Conservation (phyloP, 1,139 yeast genomes). For the Taphrina wiesneri region DNA sequence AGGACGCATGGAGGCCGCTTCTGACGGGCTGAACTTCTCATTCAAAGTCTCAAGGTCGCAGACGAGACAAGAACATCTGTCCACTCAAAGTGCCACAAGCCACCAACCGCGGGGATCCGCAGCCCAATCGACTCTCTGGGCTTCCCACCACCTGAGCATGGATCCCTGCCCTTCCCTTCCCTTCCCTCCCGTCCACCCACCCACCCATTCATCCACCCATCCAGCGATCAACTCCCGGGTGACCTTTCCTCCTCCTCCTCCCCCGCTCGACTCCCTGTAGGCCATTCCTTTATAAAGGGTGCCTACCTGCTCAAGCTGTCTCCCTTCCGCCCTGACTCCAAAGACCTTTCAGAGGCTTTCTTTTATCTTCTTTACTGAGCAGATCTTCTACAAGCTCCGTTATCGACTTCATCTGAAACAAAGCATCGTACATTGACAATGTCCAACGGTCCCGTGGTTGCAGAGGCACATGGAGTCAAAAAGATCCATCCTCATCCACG, state of each 20-base stretch:
- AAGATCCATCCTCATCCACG: constrained; percentile 63
- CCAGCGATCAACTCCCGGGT: not conserved
- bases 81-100: not conserved
- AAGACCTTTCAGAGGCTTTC: not conserved
- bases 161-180: not conserved
- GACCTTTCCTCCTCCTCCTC: not conserved
- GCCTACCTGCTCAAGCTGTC: not conserved
- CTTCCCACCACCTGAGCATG: too few species aligned
- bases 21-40: not conserved
- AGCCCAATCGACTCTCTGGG: not conserved
- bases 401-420: too few species aligned
- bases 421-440: too few species aligned
- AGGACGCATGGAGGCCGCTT: not conserved
- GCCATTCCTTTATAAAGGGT: not conserved
- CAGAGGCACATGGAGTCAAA: constrained; percentile 72
- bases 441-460: constrained; percentile 54
- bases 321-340: not conserved
- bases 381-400: too few species aligned
- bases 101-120: not conserved
- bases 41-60: too few species aligned
- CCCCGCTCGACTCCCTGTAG: not conserved
- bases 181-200: not conserved
- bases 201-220: not conserved
- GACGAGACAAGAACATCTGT: too few species aligned
- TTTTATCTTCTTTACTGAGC: not conserved